Evolutionary conservation across 177 flowering plant genomes (phyloP), one percentile per base, ranked within the genome.

Genomic region (Vitis hybrid): DNA sequence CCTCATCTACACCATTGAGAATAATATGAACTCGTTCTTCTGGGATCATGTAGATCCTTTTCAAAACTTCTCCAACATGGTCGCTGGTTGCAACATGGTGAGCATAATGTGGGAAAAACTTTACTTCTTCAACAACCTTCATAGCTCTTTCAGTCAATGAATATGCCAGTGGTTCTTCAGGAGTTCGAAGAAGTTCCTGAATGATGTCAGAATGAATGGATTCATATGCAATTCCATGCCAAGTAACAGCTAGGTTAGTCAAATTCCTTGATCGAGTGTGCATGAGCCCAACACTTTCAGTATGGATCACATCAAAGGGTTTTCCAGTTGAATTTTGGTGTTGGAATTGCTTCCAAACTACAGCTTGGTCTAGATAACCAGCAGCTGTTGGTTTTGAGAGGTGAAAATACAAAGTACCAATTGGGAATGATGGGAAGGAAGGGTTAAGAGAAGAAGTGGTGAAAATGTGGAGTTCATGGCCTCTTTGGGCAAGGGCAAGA

Each of bases 211-310:
- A 83, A 69, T 91, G 93, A 64, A 90, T 77, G 56, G 88, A 74
- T 69, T 90, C 97, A 63, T 88, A 91, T 5, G 90, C 93, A 67
- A 91, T 91, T 48, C 92, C 97, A 70, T 90, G 97, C 94, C 94
- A 91, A 41, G 79, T 76, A 46, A 84, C 94, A 15, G 82, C 93
- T 1, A 91, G 65, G 63, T 85, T 86, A 1, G 79, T 59, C 6
- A 87, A 27, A 66, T 83, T 76, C 20, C 77, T 57, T 0, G 94
- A 72, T 55, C 88, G 79, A 20, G 84, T 80, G 59, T 90, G 84
- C 73, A 64, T 30, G 3, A 91, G 88, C 3, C 81, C 90, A 8
- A 88, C 93, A 53, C 94, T 90, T 70, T 88, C 97, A 1, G 91
- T 83, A 76, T 91, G 94, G 13, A 85, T 21, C 55, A 91, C 87